phyloP scores from a whole-genome alignment of 2,329 filamentous ascomycete species.

The Knoxdaviesia proteae region DNA sequence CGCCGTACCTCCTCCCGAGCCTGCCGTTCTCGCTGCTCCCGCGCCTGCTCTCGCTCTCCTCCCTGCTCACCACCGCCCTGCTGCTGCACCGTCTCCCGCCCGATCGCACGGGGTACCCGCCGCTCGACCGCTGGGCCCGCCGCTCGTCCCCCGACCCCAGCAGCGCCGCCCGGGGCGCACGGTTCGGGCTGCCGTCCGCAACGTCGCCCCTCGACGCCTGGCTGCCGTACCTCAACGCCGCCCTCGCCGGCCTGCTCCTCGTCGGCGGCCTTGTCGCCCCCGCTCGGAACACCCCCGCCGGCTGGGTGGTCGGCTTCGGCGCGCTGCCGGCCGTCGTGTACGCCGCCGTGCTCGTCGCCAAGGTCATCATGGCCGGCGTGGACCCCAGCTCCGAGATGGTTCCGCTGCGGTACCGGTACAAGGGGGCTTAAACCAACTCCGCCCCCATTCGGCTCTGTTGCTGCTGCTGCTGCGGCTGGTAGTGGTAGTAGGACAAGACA shows the following conservation, averaged over 20 bases:
- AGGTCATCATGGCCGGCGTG: slow-evolving; percentile 45
- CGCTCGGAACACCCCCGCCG: slow-evolving; percentile 12
- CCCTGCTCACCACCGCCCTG: slow-evolving; percentile 40
- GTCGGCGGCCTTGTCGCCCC: slow-evolving; percentile 20
- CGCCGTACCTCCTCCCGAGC: slow-evolving; percentile 33
- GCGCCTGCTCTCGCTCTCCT: slow-evolving; percentile 36
- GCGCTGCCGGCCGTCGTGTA: slow-evolving; percentile 38
- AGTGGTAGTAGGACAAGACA: too few relatives aligned
- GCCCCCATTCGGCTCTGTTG: too few relatives aligned
- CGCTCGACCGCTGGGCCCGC: slow-evolving; percentile 21
- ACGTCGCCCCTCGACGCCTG: slow-evolving; percentile 30
- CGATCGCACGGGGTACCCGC: slow-evolving; percentile 27
- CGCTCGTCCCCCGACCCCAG: not conserved
- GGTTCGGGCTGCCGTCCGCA: slow-evolving; percentile 1
- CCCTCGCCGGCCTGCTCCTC: slow-evolving; percentile 29
- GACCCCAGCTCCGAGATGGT: slow-evolving; percentile 46
- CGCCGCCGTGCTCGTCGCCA: slow-evolving; percentile 35
- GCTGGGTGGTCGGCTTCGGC: slow-evolving; percentile 21
- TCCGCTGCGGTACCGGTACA: slow-evolving; percentile 42
- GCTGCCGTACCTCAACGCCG: slow-evolving; percentile 39
- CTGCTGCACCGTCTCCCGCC: slow-evolving; percentile 35
- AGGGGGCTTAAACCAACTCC: slow-evolving; percentile 30
- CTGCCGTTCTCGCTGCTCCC: slow-evolving; percentile 15
- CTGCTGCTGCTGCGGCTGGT: too few relatives aligned
- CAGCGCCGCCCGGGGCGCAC: slow-evolving; percentile 5